phyloP scores from a whole-genome alignment of 2,329 filamentous ascomycete species.

The Sporothrix inflata region DNA sequence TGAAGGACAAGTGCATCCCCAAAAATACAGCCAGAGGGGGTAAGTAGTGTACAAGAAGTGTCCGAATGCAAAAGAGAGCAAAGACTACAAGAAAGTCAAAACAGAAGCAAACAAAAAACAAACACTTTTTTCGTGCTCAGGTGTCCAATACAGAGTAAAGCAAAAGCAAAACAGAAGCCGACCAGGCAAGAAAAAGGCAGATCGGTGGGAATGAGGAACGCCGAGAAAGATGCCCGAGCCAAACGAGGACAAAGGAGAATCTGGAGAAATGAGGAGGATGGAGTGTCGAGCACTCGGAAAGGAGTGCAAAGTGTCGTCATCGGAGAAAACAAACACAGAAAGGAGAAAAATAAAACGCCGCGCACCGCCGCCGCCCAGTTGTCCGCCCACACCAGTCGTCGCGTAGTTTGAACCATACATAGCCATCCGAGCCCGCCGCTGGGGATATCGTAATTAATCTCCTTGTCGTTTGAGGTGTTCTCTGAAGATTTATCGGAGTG shows the following conservation, averaged over 20 bases:
- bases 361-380: constrained; percentile 22
- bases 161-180: constrained; percentile 1
- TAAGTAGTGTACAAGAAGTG: constrained; percentile 21
- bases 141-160: background rate
- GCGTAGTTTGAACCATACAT: background rate
- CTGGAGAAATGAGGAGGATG: background rate
- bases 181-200: background rate
- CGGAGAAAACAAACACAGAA: background rate
- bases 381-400: constrained; percentile 19
- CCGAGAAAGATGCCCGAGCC: constrained; percentile 22
- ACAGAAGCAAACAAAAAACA: background rate
- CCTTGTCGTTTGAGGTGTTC: background rate
- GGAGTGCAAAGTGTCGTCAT: background rate
- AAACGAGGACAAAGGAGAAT: constrained; percentile 6
- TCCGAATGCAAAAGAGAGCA: background rate
- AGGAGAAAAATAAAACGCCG: constrained; percentile 25
- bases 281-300: background rate
- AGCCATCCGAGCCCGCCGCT: background rate
- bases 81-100: background rate
- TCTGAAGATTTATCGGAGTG: background rate
- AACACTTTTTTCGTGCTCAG: constrained; percentile 20
- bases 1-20: background rate
- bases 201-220: constrained; percentile 15
- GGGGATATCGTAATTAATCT: constrained; percentile 4
- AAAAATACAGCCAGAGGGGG: background rate